A percentile compares a stretch with the other conserved stretches of the same genome.
These are phyloP conservation scores for Zygoascus sp. DNA, from an alignment of 1,139 yeast species.

Conservation along the genomic window DNA sequence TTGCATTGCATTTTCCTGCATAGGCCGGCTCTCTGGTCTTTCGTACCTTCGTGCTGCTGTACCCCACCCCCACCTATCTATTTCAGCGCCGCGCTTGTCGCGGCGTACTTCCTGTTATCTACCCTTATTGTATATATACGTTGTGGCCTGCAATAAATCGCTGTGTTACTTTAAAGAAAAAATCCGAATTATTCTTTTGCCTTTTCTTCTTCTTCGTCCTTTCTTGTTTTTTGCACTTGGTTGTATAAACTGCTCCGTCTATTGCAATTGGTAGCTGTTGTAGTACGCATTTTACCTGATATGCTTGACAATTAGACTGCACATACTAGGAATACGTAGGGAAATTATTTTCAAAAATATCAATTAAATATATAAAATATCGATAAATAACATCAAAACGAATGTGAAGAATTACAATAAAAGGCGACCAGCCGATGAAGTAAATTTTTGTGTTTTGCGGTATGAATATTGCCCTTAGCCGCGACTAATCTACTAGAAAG, in stretches of 20 bases:
- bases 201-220: not conserved
- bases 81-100: too few relatives aligned
- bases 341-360: not conserved
- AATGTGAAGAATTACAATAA: not conserved
- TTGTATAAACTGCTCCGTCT: not conserved
- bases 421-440: not conserved
- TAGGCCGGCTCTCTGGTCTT: not conserved
- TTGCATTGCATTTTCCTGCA: not conserved
- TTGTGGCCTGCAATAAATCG: too few relatives aligned
- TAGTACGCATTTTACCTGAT: too few relatives aligned
- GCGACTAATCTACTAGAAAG: too few relatives aligned
- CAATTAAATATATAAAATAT: not conserved
- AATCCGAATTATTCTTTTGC: not conserved
- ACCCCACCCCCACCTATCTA: too few relatives aligned
- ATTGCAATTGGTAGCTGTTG: too few relatives aligned
- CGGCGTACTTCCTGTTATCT: too few relatives aligned
- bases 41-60: too few relatives aligned
- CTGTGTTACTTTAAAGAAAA: not conserved
- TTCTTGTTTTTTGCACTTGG: not conserved
- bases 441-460: too few relatives aligned
- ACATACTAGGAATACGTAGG: not conserved
- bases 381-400: not conserved
- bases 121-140: too few relatives aligned
- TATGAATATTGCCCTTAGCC: too few relatives aligned
- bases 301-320: not conserved